Percentiles rank a stretch among this genome's conserved stretches.
Evolutionary conservation across 768 basidiomycete species (phyloP).

Genomic region (Mycena rosella): DNA sequence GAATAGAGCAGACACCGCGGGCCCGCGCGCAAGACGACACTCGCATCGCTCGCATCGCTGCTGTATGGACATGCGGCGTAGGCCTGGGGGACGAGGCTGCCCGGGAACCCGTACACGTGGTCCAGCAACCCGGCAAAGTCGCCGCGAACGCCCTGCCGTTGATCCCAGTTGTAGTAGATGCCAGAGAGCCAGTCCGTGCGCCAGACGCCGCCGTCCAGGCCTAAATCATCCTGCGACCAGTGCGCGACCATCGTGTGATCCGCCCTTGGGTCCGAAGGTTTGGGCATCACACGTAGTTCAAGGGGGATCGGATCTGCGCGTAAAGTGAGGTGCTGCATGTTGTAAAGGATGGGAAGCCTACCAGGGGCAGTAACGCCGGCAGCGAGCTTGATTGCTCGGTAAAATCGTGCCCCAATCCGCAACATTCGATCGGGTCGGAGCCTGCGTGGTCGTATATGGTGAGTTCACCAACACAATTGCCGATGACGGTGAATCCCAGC

Average conservation of each 20-base stretch:
- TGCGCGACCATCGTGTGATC: not conserved
- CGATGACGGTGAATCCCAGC: slow-evolving; percentile 21
- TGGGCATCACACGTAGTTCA: not conserved
- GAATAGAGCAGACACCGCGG: too few species aligned
- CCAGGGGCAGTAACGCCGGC: not conserved
- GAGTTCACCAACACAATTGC: slow-evolving; percentile 31
- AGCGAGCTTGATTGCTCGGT: not conserved
- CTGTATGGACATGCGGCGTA: too few species aligned
- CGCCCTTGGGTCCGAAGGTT: not conserved
- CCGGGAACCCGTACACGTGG: slow-evolving; percentile 29
- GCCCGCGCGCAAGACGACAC: too few species aligned
- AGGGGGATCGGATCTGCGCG: not conserved
- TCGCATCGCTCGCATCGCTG: too few species aligned
- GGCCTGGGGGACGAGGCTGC: slow-evolving; percentile 10
- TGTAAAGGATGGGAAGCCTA: not conserved
- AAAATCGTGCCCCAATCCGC: not conserved
- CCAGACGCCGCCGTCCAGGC: not conserved
- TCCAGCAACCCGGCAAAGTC: slow-evolving; percentile 24
- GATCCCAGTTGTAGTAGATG: not conserved
- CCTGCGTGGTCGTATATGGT: slow-evolving; percentile 12
- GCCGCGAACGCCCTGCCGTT: slow-evolving; percentile 6
- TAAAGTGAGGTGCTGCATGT: not conserved
- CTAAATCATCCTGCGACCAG: not conserved
- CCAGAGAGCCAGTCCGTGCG: not conserved
- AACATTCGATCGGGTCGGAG: not conserved